Base-by-base conservation (phyloP, 805 yeast genomes). In the Nakazawaea wyomingensis region DNA sequence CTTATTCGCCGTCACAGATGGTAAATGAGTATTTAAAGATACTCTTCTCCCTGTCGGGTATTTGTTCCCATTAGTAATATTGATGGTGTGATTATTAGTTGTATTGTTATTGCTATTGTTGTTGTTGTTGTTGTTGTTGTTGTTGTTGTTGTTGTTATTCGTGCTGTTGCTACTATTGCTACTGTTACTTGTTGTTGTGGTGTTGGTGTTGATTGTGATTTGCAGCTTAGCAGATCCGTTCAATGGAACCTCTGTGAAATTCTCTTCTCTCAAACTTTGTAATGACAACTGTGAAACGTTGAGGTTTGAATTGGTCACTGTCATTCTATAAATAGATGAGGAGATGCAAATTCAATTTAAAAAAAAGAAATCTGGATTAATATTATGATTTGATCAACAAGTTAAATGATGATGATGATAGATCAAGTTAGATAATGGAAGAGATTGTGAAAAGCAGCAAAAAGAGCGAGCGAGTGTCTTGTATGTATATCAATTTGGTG, bases 231-330 rank as follows among this genome's bases (percentile, higher is more conserved):
- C 34, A 3, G 52, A 48, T 4, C 34, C 44, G 16, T 50, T 49
- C 29, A 54, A 45, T 5, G 45, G 47, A 4, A 43, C 29, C 13
- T 40, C 45, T 10, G 45, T 37, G 19, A 54, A 46, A 46, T 49
- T 49, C 22, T 50, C 53, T 29, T 49, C 54, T 32, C 49, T 42
- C 18, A 51, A 47, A 22, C 45, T 48, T 28, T 51, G 51, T 17
- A 51, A 35, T 5, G 49, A 44, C 13, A 41, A 19, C 17, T 34
- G 44, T 17, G 39, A 34, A 11, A 35, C 31, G 27, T 41, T 41
- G 17, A 41, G 26, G 29, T 41, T 27, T 2, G 39, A 34, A 14
- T 41, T 41, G 5, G 39, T 34, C 20, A 35, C 39, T 28, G 44
- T 29, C 39, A 34, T 41, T n/a, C 16, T 21, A 18, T 28, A 7